Percentiles rank a stretch among this genome's conserved stretches.
These are phyloP conservation scores for Dipsacomyces acuminosporus DNA, from an alignment of 371 early-diverging fungal species.

Conservation along the genomic window DNA sequence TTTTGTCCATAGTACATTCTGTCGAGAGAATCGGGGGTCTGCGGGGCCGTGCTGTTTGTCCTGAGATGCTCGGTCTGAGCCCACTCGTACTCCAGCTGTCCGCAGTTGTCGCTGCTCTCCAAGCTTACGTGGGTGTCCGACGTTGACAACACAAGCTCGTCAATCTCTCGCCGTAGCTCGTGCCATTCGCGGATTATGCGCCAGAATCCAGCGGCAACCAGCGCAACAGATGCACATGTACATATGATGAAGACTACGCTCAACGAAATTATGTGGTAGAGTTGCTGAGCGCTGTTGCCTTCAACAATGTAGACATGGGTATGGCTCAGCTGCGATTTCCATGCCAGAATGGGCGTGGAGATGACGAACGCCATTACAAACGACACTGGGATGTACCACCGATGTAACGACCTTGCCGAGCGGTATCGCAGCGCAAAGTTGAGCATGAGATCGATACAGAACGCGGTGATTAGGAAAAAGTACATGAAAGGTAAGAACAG, in stretches of 20 bases:
- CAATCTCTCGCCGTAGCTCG: slow-evolving; percentile 36
- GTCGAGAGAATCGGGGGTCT: slow-evolving; percentile 39
- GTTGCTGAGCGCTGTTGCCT: slow-evolving; percentile 32
- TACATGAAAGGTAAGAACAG: slow-evolving; percentile 43
- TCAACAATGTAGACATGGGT: slow-evolving; percentile 43
- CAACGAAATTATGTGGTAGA: slow-evolving; percentile 43
- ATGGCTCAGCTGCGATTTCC: slow-evolving; percentile 31
- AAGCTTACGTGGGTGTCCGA: no score
- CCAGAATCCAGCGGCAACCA: slow-evolving; percentile 45
- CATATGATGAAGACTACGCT: slow-evolving; percentile 40
- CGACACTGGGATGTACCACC: slow-evolving; percentile 37
- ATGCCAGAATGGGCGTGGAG: slow-evolving; percentile 39
- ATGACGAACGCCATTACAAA: slow-evolving; percentile 21
- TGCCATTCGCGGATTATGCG: slow-evolving; percentile 46
- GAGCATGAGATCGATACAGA: slow-evolving; percentile 40
- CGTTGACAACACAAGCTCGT: slow-evolving; percentile 36
- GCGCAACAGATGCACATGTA: slow-evolving; percentile 37
- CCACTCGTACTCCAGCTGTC: background rate
- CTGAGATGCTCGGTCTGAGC: slow-evolving; percentile 2
- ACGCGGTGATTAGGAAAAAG: slow-evolving; percentile 43
- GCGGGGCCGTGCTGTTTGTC: slow-evolving; percentile 5
- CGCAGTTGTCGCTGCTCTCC: slow-evolving; percentile 20
- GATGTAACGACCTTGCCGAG: slow-evolving; percentile 31
- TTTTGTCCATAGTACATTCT: slow-evolving; percentile 44
- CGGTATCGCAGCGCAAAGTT: slow-evolving; percentile 44